Base-by-base conservation (phyloP, 2,329 filamentous ascomycete species). In the Colletotrichum sp. region DNA sequence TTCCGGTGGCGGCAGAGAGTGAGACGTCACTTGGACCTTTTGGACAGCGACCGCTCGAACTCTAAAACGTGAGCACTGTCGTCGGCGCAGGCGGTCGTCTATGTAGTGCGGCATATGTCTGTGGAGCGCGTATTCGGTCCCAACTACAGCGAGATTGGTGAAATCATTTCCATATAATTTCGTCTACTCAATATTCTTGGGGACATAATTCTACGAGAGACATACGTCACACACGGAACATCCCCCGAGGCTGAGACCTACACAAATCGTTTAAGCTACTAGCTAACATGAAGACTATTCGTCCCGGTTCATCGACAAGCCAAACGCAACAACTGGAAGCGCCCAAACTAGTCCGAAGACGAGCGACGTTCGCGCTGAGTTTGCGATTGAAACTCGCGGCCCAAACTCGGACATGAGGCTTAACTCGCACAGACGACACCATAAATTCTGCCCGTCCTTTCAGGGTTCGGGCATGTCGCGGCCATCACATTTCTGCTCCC, bases 1-100 rank as follows among this genome's bases (percentile, higher is more conserved):
- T n/a, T 60, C 21, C 60, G 60, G 58, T 61, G 67, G 67, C 28
- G 61, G 67, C 48, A 43, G 61, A 52, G 67, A 24, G 34, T 66
- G 71, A 66, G 67, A 71, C 71, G 58, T 71, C 71, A 74, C 67
- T 52, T 61, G 60, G 67, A 71, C 66, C 60, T 10, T 55, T 64
- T 52, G 8, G n/a, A 55, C 43, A 52, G 43, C 32, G 18, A 30
- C 34, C 34, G 52, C 13, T n/a, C 1, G 36, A 74, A 74, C 28
- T 71, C 60, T 66, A 66, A 52, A 74, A 61, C 48, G 34, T 34
- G 30, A 24, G 18, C 16, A n/a, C 15, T 32, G 15, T n/a, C 24
- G 30, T 24, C 16, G 48, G 13, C 26, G 28, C 12, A 43, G 30
- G 12, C 5, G n/a, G 61, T 36, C 10, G 58, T 30, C 24, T n/a